Conservation (phyloP, 768 basidiomycete species). For the Amanita fuliginea region DNA sequence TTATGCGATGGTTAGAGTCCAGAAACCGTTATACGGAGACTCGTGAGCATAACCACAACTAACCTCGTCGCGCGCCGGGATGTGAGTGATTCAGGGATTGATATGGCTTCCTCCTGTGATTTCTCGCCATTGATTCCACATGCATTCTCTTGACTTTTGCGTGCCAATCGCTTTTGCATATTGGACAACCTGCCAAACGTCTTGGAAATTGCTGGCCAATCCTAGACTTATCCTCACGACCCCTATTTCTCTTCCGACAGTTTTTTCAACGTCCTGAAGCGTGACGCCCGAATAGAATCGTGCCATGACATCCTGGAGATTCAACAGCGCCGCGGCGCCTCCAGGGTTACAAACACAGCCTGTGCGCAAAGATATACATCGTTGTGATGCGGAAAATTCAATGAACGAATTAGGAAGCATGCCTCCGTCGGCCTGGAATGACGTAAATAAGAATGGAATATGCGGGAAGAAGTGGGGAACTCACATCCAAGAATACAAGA, state of each 20-base stretch:
- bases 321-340: constrained; percentile 62
- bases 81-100: not conserved
- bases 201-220: constrained; percentile 67
- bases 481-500: constrained; percentile 51
- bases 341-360: constrained; percentile 89
- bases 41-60: not conserved
- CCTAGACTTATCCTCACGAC: constrained; percentile 73
- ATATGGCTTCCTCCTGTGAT: not conserved
- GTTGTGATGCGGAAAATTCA: constrained; percentile 52
- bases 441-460: constrained; percentile 1
- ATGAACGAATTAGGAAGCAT: constrained; percentile 66
- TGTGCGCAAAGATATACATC: constrained; percentile 65
- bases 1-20: not conserved
- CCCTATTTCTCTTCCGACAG: constrained; percentile 58
- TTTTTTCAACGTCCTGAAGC: constrained; percentile 47
- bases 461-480: constrained; percentile 14
- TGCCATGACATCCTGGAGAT: constrained; percentile 55
- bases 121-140: constrained; percentile 29
- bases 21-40: not conserved
- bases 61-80: not conserved
- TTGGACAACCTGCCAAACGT: constrained; percentile 49
- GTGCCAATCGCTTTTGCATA: constrained; percentile 37
- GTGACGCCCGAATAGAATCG: constrained; percentile 48
- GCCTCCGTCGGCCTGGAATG: constrained; percentile 46
- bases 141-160: constrained; percentile 20